Base-by-base conservation (phyloP, 148 eudicot species). In the Drosera capensis region DNA sequence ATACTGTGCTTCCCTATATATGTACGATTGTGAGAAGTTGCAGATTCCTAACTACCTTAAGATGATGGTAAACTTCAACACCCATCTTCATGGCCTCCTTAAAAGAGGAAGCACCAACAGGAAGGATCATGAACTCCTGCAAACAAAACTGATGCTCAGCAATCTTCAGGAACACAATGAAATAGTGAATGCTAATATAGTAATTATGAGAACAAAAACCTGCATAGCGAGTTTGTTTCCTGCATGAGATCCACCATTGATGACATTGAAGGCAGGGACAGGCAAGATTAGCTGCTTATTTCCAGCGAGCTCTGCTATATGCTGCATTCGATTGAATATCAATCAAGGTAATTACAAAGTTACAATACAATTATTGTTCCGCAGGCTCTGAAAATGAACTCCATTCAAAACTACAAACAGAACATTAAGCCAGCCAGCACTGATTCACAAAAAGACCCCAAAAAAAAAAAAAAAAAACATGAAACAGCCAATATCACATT, bases 141-240 rank as follows among this genome's bases (percentile, higher is more conserved):
- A 68, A 35, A 15, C 40, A 24, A 34, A 34, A 34, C 6, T 28
- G 31, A 28, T 3, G 4, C 31, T 3, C 6, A 28, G n/a, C n/a
- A n/a, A n/a, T n/a, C n/a, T n/a, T n/a, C n/a, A n/a, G n/a, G n/a
- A n/a, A n/a, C n/a, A n/a, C n/a, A n/a, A 1, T 22, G 7, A 18
- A 30, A n/a, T 1, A 31, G 39, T 8, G 16, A 31, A 9, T 14
- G 1, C 20, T 14, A 7, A 35, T 25, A 12, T 3, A 46, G 28
- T 21, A 25, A 16, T 5, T 2, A 34, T 34, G 28, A 7, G 1
- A 45, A 41, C 14, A 28, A 21, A 45, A 14, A 53, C 82, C 82
- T 76, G 99, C 99, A 90, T 90, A 11, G 99, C 99, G 56, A 84
- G 88, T 67, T 90, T 84, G 75, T 90, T 90, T 60, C 99, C 99